These are phyloP conservation scores for Colletotrichum coccodes DNA, from an alignment of 2,329 filamentous ascomycete species.

Conservation along the genomic window DNA sequence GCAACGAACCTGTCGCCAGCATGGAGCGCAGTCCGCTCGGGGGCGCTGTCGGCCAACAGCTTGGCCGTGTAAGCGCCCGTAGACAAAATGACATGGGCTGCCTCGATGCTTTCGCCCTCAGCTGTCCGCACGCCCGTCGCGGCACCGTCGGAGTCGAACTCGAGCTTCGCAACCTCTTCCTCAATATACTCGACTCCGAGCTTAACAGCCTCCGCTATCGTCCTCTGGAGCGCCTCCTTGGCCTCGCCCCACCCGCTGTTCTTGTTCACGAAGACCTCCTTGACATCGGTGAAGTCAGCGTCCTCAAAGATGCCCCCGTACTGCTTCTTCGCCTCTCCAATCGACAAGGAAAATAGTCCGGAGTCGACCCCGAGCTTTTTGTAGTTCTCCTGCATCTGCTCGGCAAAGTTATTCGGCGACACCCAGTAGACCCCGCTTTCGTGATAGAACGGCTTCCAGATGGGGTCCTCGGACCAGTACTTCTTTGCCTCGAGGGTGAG, in stretches of 20 bases:
- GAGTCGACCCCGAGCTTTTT: conserved; percentile 37
- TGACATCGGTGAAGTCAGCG: conserved; percentile 62
- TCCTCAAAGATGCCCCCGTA: conserved; percentile 63
- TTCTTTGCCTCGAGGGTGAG: conserved; percentile 42
- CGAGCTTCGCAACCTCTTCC: conserved; percentile 53
- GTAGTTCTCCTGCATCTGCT: conserved; percentile 47
- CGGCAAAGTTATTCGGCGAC: conserved; percentile 38
- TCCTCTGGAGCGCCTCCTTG: conserved; percentile 58
- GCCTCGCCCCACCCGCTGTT: conserved; percentile 68
- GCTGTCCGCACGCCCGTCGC: conserved; percentile 60
- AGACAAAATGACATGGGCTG: conserved; percentile 59
- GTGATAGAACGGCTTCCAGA: conserved; percentile 43
- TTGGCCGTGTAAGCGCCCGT: conserved; percentile 62
- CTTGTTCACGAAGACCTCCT: conserved; percentile 63
- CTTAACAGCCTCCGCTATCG: conserved; percentile 56
- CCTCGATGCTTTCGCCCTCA: conserved; percentile 55
- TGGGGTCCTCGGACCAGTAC: conserved; percentile 40
- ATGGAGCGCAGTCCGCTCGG: conserved; percentile 54
- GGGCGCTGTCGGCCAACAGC: conserved; percentile 54
- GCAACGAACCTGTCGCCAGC: conserved; percentile 59
- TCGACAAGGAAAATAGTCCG: conserved; percentile 52
- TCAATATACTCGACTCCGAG: conserved; percentile 62
- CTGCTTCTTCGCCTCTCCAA: conserved; percentile 57
- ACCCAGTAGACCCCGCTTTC: conserved; percentile 53
- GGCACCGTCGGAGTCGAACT: conserved; percentile 49